These are phyloP conservation scores for Phalaenopsis equestris DNA, from an alignment of 106 monocot species.

Conservation along the genomic window DNA sequence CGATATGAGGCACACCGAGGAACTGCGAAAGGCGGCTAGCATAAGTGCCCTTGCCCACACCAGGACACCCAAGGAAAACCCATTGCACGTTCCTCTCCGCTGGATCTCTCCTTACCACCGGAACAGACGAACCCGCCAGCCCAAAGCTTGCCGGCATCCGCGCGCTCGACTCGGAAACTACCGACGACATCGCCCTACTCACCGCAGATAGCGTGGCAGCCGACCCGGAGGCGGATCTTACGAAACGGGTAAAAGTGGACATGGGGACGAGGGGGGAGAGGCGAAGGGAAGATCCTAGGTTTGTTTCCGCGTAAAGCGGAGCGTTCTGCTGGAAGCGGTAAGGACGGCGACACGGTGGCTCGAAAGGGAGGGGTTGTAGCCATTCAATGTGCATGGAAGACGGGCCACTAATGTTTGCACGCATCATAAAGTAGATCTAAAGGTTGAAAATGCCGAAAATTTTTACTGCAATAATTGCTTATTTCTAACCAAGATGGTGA, in stretches of 20 bases:
- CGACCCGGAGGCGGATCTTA: not conserved
- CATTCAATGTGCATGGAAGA: too few species aligned
- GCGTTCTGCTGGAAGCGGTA: not conserved
- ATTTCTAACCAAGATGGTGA: too few species aligned
- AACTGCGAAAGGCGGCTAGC: slow-evolving; percentile 81
- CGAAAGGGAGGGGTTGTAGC: too few species aligned
- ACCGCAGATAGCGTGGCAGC: not conserved
- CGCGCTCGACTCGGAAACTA: slow-evolving; percentile 17
- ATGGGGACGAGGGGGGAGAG: not conserved
- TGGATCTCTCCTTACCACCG: slow-evolving; percentile 8
- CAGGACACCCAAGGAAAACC: slow-evolving; percentile 92
- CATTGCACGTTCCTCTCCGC: slow-evolving; percentile 62
- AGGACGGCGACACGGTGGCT: not conserved
- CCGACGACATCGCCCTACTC: slow-evolving; percentile 23
- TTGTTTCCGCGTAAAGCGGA: not conserved
- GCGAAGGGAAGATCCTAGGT: not conserved
- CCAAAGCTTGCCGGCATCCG: slow-evolving; percentile 14
- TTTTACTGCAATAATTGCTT: too few species aligned
- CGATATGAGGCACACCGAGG: slow-evolving; percentile 82
- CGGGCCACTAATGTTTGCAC: too few species aligned
- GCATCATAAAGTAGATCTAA: too few species aligned
- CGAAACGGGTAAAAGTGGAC: not conserved
- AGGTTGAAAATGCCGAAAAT: too few species aligned
- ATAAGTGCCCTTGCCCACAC: slow-evolving; percentile 95
- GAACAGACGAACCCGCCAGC: not conserved